Evolutionary conservation across 1,139 yeast species (phyloP), one percentile per base, ranked within the genome.

Genomic region (Suhomyces maxii): DNA sequence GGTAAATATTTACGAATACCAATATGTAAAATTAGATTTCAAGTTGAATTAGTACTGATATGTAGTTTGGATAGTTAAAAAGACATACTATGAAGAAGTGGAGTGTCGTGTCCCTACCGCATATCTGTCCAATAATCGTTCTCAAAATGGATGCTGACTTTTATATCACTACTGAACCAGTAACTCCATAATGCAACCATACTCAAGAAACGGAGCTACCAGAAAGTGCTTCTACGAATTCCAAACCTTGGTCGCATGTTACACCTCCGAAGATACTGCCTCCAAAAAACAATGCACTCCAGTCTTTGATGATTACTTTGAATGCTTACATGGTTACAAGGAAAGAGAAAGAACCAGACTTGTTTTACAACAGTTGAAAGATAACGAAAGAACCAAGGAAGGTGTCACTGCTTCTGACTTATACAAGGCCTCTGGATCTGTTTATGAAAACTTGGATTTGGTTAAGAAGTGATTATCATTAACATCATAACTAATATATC

Each of bases 211-310:
- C 34, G 79, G 79, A 35, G 80, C 79, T 47, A 75, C 80, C 52
- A 73, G 79, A 65, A 73, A 65, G 65, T 75, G 80, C 57, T 75
- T 73, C 59, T 75, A 74, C 60, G 80, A 75, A 55, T 75, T 73
- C 63, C 80, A 75, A 60, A 65, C 75, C 14, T 67, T 73, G 50
- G 69, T 68, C 47, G 75, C 76, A 23, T 75, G 80, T 57, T 71
- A 67, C 65, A 74, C 79, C 3, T 69, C 78, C 12, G 79, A 77
- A 12, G 79, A 74, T 45, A 75, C 79, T 39, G 59, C 63, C 36
- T 48, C 69, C 48, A 71, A 68, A 52, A 73, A 72, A 59, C 73
- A 67, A 56, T 75, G 80, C 57, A 65, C 68, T 33, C 79, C 79
- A 30, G 65, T 64, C 41, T 74, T 68, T 53, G 79, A 75, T 53